Conservation (phyloP, 306 rosid genomes). For the Inga laurina region DNA sequence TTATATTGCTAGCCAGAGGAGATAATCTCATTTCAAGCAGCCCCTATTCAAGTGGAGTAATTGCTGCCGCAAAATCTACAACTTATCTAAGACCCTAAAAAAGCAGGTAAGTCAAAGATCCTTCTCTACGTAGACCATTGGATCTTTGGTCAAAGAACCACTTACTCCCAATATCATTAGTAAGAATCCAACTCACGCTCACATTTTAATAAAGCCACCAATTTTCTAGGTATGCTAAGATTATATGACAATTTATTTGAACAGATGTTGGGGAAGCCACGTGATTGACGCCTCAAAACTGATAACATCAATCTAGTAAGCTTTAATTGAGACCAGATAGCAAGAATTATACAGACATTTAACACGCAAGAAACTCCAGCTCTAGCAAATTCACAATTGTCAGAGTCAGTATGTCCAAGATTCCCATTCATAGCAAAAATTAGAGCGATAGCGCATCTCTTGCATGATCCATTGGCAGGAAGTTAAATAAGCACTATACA, state of each 20-base stretch:
- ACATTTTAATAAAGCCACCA: conserved; percentile 18
- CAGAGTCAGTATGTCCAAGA: neutral
- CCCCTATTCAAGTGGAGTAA: neutral
- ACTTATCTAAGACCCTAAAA: neutral
- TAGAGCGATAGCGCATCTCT: neutral
- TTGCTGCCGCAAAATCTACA: neutral
- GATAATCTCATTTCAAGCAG: conserved; percentile 1
- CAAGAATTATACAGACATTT: neutral
- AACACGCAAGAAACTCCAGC: neutral
- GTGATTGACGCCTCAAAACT: neutral
- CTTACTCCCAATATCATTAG: conserved; percentile 8
- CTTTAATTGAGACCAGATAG: neutral
- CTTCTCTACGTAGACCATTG: neutral
- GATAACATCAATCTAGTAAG: neutral
- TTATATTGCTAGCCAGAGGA: conserved; percentile 12
- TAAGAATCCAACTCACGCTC: neutral
- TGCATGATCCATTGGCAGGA: neutral
- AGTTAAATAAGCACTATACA: neutral
- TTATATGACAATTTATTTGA: neutral
- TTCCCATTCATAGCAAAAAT: conserved; percentile 8
- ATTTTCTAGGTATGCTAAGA: neutral
- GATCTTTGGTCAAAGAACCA: conserved; percentile 1
- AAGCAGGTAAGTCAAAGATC: neutral
- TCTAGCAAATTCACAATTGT: neutral
- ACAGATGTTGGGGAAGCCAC: neutral